Evolutionary conservation across 2,329 filamentous ascomycete genomes (phyloP), one percentile per base, ranked within the genome.

Genomic region (Nakataea oryzae): DNA sequence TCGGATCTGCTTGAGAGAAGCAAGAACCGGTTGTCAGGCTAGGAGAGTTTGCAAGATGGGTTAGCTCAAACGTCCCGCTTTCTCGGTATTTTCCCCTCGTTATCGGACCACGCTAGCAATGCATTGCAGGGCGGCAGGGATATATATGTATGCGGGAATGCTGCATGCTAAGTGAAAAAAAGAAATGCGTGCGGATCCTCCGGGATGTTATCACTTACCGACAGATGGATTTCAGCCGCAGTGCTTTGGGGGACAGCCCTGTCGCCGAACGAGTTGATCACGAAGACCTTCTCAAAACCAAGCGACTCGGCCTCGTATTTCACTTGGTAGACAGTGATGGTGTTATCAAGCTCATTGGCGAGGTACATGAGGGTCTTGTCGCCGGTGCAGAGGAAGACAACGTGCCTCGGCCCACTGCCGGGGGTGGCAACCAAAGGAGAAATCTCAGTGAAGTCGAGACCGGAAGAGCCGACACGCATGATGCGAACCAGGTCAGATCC

Each of bases 1-100:
- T 88, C 87, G 69, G 82, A 81, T 64, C 90, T 86, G 65, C 88
- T 89, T 2, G 86, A 88, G 55, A 88, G 80, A 66, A 89, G 78
- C 60, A 92, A 70, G 75, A 85, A 89, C 47, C 79, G 81, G 64
- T 79, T 76, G 68, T 86, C 82, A 59, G 83, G 81, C 83, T 85
- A 13, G 11, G 41, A 17, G 21, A 3, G 50, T 47, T 11, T 28
- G 21, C 61, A 26, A 55, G 24, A n/a, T 24, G 41, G 41, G 41
- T 50, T 50, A 50, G 41, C 9, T n/a, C 6, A 17, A 3, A 41
- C 41, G 41, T 13, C 41, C 9, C 41, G 21, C 12, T 50, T 50
- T 6, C 41, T 17, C 13, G 34, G 4, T 47, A 4, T 21, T 11
- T 47, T 14, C 34, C 34, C 34, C 17, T 47, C 6, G 34, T 47